phyloP scores from a whole-genome alignment of 2,329 filamentous ascomycete genomes.

The Mariannaea elegans region DNA sequence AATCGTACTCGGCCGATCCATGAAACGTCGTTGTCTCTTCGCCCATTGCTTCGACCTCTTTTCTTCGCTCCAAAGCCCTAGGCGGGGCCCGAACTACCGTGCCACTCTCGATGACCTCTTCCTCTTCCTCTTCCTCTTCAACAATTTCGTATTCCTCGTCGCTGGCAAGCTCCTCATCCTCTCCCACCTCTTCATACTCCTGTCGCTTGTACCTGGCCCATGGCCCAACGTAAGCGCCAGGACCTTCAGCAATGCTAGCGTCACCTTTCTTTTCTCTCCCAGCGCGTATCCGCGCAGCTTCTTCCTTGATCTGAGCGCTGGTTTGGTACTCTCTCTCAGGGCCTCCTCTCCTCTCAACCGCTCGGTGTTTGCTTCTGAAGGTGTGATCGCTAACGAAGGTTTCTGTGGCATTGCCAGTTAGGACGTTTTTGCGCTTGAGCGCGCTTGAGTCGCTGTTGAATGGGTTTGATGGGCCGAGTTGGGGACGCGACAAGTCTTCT shows the following conservation, averaged over 20 bases:
- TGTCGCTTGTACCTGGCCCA: constrained; percentile 86
- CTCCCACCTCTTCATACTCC: constrained; percentile 77
- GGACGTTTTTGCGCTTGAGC: constrained; percentile 80
- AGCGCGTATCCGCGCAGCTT: constrained; percentile 72
- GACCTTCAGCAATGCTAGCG: constrained; percentile 83
- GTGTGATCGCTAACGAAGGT: constrained; percentile 89
- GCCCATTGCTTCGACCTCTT: constrained; percentile 67
- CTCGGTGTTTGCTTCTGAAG: constrained; percentile 87
- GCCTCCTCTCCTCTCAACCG: constrained; percentile 74
- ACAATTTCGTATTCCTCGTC: constrained; percentile 83
- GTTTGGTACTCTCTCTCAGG: constrained; percentile 65
- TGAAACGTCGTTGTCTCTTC: constrained; percentile 90
- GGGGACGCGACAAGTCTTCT: constrained; percentile 73
- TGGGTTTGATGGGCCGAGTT: constrained; percentile 76
- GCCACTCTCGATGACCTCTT: constrained; percentile 72
- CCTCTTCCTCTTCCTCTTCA: constrained; percentile 81
- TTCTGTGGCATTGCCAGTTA: constrained; percentile 89
- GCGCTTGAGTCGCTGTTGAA: constrained; percentile 70
- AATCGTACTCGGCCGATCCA: constrained; percentile 84
- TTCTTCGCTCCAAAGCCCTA: constrained; percentile 62
- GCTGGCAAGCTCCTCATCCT: constrained; percentile 79
- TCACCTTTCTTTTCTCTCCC: constrained; percentile 88
- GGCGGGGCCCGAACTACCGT: constrained; percentile 66
- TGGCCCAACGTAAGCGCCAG: constrained; percentile 89
- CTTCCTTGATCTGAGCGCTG: constrained; percentile 71